These are phyloP conservation scores for Magnaporthiopsis poae DNA, from an alignment of 2,329 filamentous ascomycete species.

Conservation along the genomic window DNA sequence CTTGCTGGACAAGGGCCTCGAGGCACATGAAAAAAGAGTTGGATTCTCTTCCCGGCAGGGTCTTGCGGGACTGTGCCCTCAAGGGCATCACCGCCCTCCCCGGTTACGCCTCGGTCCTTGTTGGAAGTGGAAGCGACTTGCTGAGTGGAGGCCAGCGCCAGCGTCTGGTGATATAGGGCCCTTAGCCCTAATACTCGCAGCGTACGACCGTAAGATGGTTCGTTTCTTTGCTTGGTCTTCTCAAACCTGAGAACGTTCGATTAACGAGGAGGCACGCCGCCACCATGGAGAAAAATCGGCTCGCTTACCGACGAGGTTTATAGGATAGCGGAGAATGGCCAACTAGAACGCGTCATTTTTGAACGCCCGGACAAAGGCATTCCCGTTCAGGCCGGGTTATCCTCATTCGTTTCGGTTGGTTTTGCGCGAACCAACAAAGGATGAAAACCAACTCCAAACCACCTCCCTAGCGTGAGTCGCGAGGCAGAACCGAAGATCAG, in stretches of 20 bases:
- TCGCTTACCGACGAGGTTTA: slow-evolving; percentile 30
- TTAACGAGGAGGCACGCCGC: slow-evolving; percentile 26
- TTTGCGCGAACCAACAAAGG: neutral
- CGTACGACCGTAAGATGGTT: slow-evolving; percentile 13
- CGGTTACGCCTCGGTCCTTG: neutral
- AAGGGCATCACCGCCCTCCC: neutral
- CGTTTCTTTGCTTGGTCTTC: too few relatives aligned
- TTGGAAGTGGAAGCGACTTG: neutral
- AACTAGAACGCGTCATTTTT: slow-evolving; percentile 1
- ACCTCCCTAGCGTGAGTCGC: slow-evolving; percentile 10
- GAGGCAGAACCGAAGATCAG: slow-evolving; percentile 14
- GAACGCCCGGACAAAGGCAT: neutral
- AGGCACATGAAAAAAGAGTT: neutral
- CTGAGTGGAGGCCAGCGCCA: slow-evolving; percentile 6
- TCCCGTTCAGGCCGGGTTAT: neutral
- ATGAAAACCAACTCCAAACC: neutral
- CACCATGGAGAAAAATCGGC: slow-evolving; percentile 36
- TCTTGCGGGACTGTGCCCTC: neutral
- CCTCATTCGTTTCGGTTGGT: neutral
- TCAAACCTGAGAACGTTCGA: slow-evolving; percentile 19
- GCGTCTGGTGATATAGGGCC: neutral
- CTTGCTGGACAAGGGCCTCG: neutral
- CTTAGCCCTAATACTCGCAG: slow-evolving; percentile 4
- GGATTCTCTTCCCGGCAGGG: neutral
- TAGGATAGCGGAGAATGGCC: slow-evolving; percentile 15